Evolutionary conservation across 371 early-diverging fungal species (phyloP).

Genomic region (Umbelopsis sp.): DNA sequence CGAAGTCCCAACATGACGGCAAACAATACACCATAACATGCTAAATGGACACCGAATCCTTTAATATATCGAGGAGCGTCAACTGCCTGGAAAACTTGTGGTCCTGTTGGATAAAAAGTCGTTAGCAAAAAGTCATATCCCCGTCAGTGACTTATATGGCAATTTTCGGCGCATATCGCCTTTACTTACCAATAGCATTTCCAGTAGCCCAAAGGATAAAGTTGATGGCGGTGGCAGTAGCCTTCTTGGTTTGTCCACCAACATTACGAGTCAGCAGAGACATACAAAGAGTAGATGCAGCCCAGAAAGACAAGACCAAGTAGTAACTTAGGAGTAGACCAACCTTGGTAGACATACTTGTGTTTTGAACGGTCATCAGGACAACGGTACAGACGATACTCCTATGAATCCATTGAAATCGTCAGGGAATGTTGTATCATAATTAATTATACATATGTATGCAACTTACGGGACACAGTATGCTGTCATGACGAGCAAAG

Average conservation of each 20-base stretch:
- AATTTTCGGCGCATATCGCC: too few relatives aligned
- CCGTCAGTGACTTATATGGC: too few relatives aligned
- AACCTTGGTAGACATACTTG: conserved; percentile 25
- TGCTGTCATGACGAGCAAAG: conserved; percentile 25
- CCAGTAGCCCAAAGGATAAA: conserved; percentile 34
- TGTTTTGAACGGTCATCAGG: conserved; percentile 28
- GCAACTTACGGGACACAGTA: conserved; percentile 28
- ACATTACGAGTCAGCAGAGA: conserved; percentile 30
- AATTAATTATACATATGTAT: neutral
- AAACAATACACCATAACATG: conserved; percentile 26
- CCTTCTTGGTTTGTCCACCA: conserved; percentile 33
- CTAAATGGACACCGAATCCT: conserved; percentile 32
- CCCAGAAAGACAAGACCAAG: conserved; percentile 32
- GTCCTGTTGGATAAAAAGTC: conserved; percentile 21
- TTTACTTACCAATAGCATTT: conserved; percentile 30
- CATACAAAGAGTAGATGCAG: conserved; percentile 26
- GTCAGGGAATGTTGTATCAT: neutral
- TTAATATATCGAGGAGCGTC: conserved; percentile 29
- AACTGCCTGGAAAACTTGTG: conserved; percentile 29
- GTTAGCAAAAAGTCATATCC: too few relatives aligned
- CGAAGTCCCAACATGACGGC: conserved; percentile 17
- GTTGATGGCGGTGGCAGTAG: conserved; percentile 29
- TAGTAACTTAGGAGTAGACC: conserved; percentile 30
- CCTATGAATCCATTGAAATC: conserved; percentile 8
- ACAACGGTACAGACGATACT: conserved; percentile 30